Evolutionary conservation across 75 land plant species (phyloP), one percentile per base, ranked within the genome.

Genomic region (Sequoiadendron giganteum): DNA sequence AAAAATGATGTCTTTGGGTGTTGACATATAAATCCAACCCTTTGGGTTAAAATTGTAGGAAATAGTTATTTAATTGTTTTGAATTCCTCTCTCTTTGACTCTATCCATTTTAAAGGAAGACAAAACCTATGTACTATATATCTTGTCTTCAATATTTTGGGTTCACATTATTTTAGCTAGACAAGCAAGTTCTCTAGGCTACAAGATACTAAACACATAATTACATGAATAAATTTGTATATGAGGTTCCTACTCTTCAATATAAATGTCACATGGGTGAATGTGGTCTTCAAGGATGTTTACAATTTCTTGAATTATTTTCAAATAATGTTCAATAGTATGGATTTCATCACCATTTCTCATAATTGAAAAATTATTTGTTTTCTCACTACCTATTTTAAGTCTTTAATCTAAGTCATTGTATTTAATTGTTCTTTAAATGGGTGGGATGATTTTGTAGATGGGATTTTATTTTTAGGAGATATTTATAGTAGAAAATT

Each of bases 241-340:
- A 90, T 94, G 79, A 92, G 99, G 78, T 97, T 97, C 84, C 85
- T 42, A 39, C 94, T 93, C 90, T 91, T 89, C 88, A 97, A 97
- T 34, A 96, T 96, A 85, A 92, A 97, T 90, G 97, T 97, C 11
- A 97, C 95, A 97, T 95, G 98, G 36, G 95, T 95, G 97, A 97
- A 97, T 89, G 94, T 97, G 98, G 93, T 95, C 0, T 95, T 96
- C 19, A 96, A 96, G 85, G 98, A 95, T 11, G 98, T 95, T 25
- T 97, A 96, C 70, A 95, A 96, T 70, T 96, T 75, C 11, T 72
- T 96, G 72, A 95, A 96, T 70, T 94, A 91, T 89, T 92, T 95
- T 28, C 92, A 92, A 55, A 86, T 65, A 85, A 93, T 91, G 49
- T 96, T 95, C 82, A 94, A 93, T 10, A 96, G 95, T 88, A 96